phyloP scores from a whole-genome alignment of 78 protist species.

The Isochrysis galbana region DNA sequence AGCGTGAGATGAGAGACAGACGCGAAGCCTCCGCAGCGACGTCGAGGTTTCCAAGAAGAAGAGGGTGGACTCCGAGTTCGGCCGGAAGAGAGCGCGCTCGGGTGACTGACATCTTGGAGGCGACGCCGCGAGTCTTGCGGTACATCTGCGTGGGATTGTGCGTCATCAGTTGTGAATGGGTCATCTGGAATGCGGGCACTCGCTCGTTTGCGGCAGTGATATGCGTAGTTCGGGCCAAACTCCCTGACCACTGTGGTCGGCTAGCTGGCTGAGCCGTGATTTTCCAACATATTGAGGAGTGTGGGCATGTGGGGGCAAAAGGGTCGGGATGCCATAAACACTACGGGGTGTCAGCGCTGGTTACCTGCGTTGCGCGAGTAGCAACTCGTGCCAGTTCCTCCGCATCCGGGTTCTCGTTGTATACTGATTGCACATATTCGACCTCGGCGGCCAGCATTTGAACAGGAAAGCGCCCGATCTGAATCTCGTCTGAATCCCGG shows the following conservation, averaged over 20 bases:
- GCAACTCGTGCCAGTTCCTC: neutral
- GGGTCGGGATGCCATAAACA: too few species aligned
- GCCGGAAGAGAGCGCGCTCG: constrained; percentile 56
- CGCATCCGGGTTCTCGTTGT: neutral
- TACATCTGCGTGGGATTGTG: constrained; percentile 50
- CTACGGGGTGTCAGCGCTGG: too few species aligned
- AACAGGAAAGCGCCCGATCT: neutral
- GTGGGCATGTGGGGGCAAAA: too few species aligned
- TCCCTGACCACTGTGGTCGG: too few species aligned
- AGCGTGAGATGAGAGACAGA: neutral
- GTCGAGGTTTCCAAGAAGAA: neutral
- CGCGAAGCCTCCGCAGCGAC: neutral
- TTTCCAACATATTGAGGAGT: too few species aligned
- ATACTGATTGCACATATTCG: constrained; percentile 21
- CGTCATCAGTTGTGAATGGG: too few species aligned
- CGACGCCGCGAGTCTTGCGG: constrained; percentile 64
- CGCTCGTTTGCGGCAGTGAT: too few species aligned
- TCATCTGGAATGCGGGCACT: too few species aligned
- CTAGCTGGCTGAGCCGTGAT: too few species aligned
- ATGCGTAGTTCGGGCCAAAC: too few species aligned
- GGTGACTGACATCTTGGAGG: constrained; percentile 62
- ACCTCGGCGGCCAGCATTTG: neutral
- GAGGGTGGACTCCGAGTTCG: neutral
- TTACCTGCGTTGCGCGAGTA: neutral
- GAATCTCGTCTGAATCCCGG: too few species aligned